phyloP scores from a whole-genome alignment of 495 filamentous ascomycete genomes.

The Aspergillus affinis region DNA sequence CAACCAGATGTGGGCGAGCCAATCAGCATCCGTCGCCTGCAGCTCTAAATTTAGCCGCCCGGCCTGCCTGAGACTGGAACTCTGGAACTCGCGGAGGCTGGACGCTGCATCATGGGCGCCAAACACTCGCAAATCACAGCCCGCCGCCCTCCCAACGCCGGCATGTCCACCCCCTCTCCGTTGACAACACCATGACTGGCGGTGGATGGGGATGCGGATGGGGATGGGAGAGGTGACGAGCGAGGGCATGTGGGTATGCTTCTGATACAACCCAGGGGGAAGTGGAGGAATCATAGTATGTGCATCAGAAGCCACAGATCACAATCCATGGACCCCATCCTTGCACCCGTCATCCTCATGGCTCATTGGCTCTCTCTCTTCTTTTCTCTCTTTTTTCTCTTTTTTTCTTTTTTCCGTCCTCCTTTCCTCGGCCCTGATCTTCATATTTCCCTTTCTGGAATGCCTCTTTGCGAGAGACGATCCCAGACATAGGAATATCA shows the following conservation, averaged over 20 bases:
- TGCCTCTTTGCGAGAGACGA: constrained; percentile 1
- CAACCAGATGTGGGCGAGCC: constrained; percentile 17
- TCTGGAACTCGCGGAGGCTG: too few species aligned
- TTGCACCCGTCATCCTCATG: not conserved
- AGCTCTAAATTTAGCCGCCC: constrained; percentile 49
- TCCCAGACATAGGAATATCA: not conserved
- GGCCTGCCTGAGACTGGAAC: constrained; percentile 23
- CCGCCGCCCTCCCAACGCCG: constrained; percentile 22
- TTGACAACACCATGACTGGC: constrained; percentile 6
- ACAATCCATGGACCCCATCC: constrained; percentile 1
- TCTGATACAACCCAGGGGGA: constrained; percentile 17
- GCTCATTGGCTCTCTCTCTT: not conserved
- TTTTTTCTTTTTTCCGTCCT: constrained; percentile 4
- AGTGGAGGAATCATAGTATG: constrained; percentile 10
- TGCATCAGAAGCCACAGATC: constrained; percentile 19
- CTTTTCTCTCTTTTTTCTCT: constrained; percentile 1
- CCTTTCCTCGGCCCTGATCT: not conserved
- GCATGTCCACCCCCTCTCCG: constrained; percentile 4
- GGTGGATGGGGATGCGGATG: constrained; percentile 10
- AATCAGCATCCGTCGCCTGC: constrained; percentile 24
- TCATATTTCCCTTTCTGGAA: constrained; percentile 6
- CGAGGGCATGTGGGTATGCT: constrained; percentile 11
- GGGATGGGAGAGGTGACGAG: constrained; percentile 9
- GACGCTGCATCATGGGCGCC: constrained; percentile 36
- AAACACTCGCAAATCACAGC: constrained; percentile 39